Conservation (phyloP, 768 basidiomycete species). For the Termitomyces sp. region DNA sequence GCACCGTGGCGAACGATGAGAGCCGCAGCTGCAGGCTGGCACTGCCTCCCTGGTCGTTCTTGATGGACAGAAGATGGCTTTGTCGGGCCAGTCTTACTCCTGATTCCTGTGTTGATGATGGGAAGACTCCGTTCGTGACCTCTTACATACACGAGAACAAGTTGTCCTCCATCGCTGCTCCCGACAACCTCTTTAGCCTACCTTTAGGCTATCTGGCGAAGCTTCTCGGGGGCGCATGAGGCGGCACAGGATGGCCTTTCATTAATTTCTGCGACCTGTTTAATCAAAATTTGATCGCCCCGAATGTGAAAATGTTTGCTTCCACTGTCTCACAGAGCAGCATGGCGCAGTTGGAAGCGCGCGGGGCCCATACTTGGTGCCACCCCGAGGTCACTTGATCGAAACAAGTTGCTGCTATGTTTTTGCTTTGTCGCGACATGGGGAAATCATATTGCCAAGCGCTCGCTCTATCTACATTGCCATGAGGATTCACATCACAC, state of each 20-base stretch:
- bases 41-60: neutral
- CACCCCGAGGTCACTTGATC: slow-evolving; percentile 18
- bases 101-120: slow-evolving; percentile 14
- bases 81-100: neutral
- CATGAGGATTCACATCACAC: too few relatives aligned
- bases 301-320: neutral
- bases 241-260: too few relatives aligned
- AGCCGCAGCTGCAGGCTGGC: neutral
- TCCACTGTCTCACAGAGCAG: neutral
- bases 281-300: too few relatives aligned
- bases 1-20: neutral
- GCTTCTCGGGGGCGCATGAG: neutral
- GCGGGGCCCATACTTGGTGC: slow-evolving; percentile 19
- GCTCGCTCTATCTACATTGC: too few relatives aligned
- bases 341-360: slow-evolving; percentile 23
- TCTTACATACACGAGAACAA: too few relatives aligned
- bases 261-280: too few relatives aligned
- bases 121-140: too few relatives aligned
- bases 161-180: too few relatives aligned
- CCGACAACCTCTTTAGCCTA: too few relatives aligned
- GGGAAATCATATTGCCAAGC: too few relatives aligned
- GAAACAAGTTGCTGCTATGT: slow-evolving; percentile 17
- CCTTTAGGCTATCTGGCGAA: neutral
- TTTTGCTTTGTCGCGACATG: neutral
- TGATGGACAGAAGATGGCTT: too few relatives aligned